A percentile compares a stretch with the other conserved stretches of the same genome.
phyloP scores from a whole-genome alignment of 2,329 filamentous ascomycete species.

The Gyromitra esculenta region DNA sequence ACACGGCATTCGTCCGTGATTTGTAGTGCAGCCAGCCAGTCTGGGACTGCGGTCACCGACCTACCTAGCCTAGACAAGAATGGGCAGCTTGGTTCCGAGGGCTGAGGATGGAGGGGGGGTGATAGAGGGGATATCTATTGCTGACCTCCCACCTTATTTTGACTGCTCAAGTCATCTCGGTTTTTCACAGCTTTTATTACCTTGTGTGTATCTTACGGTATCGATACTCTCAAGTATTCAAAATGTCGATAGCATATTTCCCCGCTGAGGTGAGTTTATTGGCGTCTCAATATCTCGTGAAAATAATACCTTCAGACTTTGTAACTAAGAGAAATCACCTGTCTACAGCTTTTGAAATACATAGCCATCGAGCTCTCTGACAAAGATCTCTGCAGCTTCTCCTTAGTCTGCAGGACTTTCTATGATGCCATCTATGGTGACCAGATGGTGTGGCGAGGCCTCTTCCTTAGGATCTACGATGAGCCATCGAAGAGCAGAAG shows the following conservation, averaged over 20 bases:
- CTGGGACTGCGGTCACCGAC: slow-evolving; percentile 24
- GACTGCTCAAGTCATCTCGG: not conserved
- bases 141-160: slow-evolving; percentile 1
- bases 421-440: slow-evolving; percentile 22
- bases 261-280: slow-evolving; percentile 28
- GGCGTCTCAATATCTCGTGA: not conserved
- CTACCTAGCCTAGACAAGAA: slow-evolving; percentile 13
- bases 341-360: slow-evolving; percentile 36
- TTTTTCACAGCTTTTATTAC: not conserved
- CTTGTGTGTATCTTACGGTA: not conserved
- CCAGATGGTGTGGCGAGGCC: slow-evolving; percentile 39
- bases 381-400: slow-evolving; percentile 43
- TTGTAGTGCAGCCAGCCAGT: slow-evolving; percentile 7
- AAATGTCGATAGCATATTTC: slow-evolving; percentile 22
- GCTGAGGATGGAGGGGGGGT: not conserved
- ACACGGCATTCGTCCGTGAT: slow-evolving; percentile 10
- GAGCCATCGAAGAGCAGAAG: slow-evolving; percentile 20
- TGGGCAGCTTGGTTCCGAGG: slow-evolving; percentile 1
- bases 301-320: not conserved
- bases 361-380: slow-evolving; percentile 41
- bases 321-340: slow-evolving; percentile 2
- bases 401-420: slow-evolving; percentile 26
- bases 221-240: not conserved
- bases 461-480: slow-evolving; percentile 35
- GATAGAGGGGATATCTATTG: slow-evolving; percentile 9